Conservation (phyloP, 2,329 filamentous ascomycete genomes). For the Cercospora sp. region DNA sequence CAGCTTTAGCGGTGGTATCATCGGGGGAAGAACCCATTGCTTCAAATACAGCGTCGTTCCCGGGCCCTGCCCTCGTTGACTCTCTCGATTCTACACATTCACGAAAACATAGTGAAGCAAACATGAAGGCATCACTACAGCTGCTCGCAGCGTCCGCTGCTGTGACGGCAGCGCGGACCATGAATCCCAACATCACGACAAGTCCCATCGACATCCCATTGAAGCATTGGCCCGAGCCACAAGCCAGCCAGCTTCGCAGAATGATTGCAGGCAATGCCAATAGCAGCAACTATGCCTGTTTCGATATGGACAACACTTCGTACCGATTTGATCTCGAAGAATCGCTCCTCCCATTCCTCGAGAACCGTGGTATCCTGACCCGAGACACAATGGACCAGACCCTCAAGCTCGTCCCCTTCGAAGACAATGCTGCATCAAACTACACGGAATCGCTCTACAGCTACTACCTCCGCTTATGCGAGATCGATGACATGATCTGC, state of each 20-base stretch:
- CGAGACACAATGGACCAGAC: constrained; percentile 46
- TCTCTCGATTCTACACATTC: not conserved
- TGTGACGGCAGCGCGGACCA: not conserved
- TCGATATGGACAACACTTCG: constrained; percentile 51
- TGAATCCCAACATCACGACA: not conserved
- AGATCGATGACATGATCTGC: constrained; percentile 46
- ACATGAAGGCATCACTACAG: constrained; percentile 4
- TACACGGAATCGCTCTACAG: constrained; percentile 48
- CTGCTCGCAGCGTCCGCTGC: constrained; percentile 4
- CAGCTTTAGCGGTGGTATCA: not conserved
- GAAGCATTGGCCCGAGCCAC: constrained; percentile 24
- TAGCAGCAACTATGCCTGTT: constrained; percentile 27
- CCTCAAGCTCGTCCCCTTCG: constrained; percentile 47
- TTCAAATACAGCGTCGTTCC: constrained; percentile 4
- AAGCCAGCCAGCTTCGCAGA: constrained; percentile 20
- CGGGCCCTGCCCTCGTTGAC: not conserved
- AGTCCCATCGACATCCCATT: constrained; percentile 8
- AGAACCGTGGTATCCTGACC: constrained; percentile 45
- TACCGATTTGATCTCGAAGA: constrained; percentile 49
- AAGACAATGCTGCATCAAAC: constrained; percentile 38
- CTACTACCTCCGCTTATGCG: constrained; percentile 50
- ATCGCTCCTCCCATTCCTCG: constrained; percentile 48
- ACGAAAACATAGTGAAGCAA: not conserved
- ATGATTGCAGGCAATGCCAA: constrained; percentile 28
- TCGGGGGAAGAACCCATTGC: not conserved